phyloP scores from a whole-genome alignment of 768 basidiomycete genomes.

The Suillus alpinus region DNA sequence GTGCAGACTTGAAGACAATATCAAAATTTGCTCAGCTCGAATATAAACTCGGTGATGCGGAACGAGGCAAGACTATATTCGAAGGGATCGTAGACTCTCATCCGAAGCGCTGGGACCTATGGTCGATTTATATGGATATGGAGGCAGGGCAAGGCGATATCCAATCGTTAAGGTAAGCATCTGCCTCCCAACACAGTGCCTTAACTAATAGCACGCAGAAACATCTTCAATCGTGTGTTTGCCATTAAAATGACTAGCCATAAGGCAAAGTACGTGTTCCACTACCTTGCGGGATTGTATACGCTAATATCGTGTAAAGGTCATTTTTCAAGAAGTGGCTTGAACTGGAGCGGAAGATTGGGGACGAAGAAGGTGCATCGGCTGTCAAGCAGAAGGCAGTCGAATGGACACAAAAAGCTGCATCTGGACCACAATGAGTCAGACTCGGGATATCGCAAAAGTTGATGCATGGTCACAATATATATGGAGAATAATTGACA shows the following conservation, averaged over 20 bases:
- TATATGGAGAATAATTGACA: constrained; percentile 35
- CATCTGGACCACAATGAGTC: constrained; percentile 19
- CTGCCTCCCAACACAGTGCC: neutral
- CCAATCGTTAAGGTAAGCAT: constrained; percentile 65
- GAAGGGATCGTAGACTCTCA: constrained; percentile 96
- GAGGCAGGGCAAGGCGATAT: constrained; percentile 80
- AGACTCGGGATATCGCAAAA: constrained; percentile 18
- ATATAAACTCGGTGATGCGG: constrained; percentile 90
- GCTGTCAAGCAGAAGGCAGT: constrained; percentile 85
- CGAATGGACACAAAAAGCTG: constrained; percentile 81
- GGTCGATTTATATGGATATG: constrained; percentile 98
- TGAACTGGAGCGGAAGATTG: constrained; percentile 78
- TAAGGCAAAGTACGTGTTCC: constrained; percentile 83
- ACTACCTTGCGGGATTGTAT: neutral
- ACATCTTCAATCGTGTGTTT: constrained; percentile 83
- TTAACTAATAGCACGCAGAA: constrained; percentile 41
- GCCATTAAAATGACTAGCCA: constrained; percentile 87
- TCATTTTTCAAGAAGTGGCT: constrained; percentile 99
- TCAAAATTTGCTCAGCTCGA: constrained; percentile 94
- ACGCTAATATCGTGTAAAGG: constrained; percentile 38
- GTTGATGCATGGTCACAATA: constrained; percentile 32
- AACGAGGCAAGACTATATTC: constrained; percentile 93
- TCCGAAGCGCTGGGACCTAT: constrained; percentile 92
- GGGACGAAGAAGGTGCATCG: constrained; percentile 80
- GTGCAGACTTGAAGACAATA: constrained; percentile 88